Evolutionary conservation across 2,329 filamentous ascomycete genomes (phyloP).

Genomic region (Paraphaeosphaeria minitans): DNA sequence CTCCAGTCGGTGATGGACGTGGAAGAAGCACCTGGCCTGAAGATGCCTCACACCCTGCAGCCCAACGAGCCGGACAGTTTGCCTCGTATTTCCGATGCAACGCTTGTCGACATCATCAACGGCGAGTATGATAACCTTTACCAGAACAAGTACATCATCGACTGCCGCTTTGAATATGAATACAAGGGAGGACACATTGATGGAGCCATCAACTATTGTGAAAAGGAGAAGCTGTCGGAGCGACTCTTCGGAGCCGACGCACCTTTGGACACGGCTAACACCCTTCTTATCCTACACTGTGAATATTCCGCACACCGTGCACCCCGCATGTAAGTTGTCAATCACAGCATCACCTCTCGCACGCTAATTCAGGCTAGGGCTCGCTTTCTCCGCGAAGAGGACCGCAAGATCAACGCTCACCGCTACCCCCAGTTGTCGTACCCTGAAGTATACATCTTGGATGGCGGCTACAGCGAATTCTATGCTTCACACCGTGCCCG

Average conservation of each 20-base stretch:
- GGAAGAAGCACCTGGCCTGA: conserved; percentile 73
- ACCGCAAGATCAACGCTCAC: conserved; percentile 83
- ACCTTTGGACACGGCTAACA: conserved; percentile 71
- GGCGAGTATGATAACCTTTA: conserved; percentile 79
- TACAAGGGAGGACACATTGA: conserved; percentile 96
- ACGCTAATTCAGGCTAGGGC: conserved; percentile 57
- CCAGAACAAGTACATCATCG: conserved; percentile 83
- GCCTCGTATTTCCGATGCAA: conserved; percentile 81
- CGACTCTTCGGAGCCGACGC: conserved; percentile 72
- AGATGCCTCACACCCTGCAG: conserved; percentile 81
- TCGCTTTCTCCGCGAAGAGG: conserved; percentile 86
- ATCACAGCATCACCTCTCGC: not conserved
- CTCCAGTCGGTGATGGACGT: conserved; percentile 82
- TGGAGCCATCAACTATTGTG: conserved; percentile 93
- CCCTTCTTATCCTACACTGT: conserved; percentile 91
- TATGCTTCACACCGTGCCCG: conserved; percentile 77
- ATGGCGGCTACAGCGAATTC: conserved; percentile 95
- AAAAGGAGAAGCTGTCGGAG: conserved; percentile 83
- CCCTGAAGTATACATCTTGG: conserved; percentile 94
- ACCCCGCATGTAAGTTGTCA: conserved; percentile 74
- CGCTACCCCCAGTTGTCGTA: conserved; percentile 89
- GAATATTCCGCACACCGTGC: conserved; percentile 97
- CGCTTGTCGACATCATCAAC: conserved; percentile 84
- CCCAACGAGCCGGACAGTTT: conserved; percentile 84
- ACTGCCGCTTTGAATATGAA: conserved; percentile 98